Conservation (phyloP, 2,329 filamentous ascomycete species). For the Trichophyton mentagrophytes region DNA sequence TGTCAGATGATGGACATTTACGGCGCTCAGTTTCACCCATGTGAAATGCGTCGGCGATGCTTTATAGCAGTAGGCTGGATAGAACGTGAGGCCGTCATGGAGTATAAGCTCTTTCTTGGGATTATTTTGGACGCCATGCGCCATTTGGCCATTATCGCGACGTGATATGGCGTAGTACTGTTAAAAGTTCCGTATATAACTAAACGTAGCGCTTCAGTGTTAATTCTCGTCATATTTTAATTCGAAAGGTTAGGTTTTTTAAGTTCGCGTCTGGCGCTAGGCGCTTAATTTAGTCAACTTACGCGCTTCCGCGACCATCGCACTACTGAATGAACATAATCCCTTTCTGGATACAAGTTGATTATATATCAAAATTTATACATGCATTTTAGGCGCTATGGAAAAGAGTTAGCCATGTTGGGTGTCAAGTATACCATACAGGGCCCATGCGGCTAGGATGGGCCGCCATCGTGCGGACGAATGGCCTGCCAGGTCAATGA, state of each 20-base stretch:
- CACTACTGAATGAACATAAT: too few relatives aligned
- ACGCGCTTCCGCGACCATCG: too few relatives aligned
- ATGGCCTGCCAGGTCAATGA: too few relatives aligned
- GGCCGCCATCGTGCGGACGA: too few relatives aligned
- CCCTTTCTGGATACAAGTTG: too few relatives aligned
- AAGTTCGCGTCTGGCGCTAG: background rate
- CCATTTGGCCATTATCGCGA: constrained; percentile 1
- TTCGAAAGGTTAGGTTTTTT: background rate
- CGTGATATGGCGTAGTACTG: background rate
- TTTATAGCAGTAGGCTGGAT: constrained; percentile 48
- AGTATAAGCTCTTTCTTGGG: background rate
- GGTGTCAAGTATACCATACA: too few relatives aligned
- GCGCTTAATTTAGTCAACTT: background rate
- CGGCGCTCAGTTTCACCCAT: constrained; percentile 50
- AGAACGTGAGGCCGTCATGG: constrained; percentile 28
- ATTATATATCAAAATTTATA: too few relatives aligned
- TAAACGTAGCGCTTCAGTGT: too few relatives aligned
- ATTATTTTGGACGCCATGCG: background rate
- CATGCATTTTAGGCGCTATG: too few relatives aligned
- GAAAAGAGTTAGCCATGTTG: too few relatives aligned
- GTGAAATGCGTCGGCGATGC: constrained; percentile 48
- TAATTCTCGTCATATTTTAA: background rate
- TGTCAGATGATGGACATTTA: constrained; percentile 42
- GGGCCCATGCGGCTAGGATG: too few relatives aligned
- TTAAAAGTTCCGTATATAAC: too few relatives aligned